Evolutionary conservation across 345 rosid genomes (phyloP), one percentile per base, ranked within the genome.

Genomic region (Capsella bursapastoris): DNA sequence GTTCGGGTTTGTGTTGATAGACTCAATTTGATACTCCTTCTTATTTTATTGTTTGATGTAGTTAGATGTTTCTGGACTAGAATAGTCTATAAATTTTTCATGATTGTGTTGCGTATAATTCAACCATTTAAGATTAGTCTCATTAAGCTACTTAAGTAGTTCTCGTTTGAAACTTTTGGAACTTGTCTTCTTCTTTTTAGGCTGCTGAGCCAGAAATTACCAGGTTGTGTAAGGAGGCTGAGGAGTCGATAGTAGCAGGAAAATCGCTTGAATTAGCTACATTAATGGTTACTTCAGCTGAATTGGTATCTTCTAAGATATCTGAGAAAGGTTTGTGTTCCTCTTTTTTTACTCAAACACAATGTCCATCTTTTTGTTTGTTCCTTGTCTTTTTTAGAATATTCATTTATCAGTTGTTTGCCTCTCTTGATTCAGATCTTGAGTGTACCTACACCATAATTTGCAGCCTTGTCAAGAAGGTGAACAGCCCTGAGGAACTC

Each of bases 371-470:
- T 57, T 40, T 55, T 29, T 63, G 14, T 45, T 2, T 29, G 52
- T 62, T 68, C 12, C 58, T 64, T 1, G 29, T 16, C 50, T 48
- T 13, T 41, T 41, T 3, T 15, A 2, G 7, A 58, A 7, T 40
- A 13, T 28, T 18, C n/a, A 13, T 1, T 14, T 18, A 49, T 45
- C 16, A 31, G 44, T 9, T 70, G 11, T 35, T 31, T 70, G 22
- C 14, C 4, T 72, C 6, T 53, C 3, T 73, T 72, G 22, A 47
- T 40, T 68, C 86, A 92, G 99, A 96, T 86, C 86, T 92, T 40
- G 98, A 96, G 81, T 96, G 99, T 57, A 82, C 88, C 82, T 96
- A 92, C 88, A 90, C 95, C 49, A 90, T 96, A 40, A 90, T 96
- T 77, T 96, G 98, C 83, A 88, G 88, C 79, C 85, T 93, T 66